A percentile compares a stretch with the other conserved stretches of the same genome.
Conservation (phyloP, 192 early-diverging fungal species). For the Dissophora globulifera region DNA sequence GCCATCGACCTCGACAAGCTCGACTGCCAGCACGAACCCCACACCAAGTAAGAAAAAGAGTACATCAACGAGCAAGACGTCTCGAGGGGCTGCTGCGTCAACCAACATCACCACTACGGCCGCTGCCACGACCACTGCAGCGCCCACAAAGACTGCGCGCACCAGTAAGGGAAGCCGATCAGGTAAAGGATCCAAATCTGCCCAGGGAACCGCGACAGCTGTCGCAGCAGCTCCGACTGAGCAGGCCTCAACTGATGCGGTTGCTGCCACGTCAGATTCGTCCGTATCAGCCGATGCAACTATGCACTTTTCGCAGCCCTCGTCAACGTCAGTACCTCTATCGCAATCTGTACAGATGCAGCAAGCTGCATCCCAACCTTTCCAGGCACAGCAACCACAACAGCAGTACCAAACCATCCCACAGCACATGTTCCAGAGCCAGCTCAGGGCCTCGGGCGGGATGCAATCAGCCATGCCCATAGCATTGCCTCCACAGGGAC, state of each 20-base stretch:
- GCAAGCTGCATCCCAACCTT: not conserved
- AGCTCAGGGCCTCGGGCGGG: conserved; percentile 2
- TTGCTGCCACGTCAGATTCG: not conserved
- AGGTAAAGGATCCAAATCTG: conserved; percentile 24
- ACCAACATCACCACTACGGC: too few relatives aligned
- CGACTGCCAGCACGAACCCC: too few relatives aligned
- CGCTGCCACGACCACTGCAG: too few relatives aligned
- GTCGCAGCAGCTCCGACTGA: not conserved
- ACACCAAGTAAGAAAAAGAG: conserved; percentile 16
- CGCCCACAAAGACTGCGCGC: not conserved
- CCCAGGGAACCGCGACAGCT: not conserved
- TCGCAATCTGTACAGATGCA: conserved; percentile 3
- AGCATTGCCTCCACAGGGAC: conserved; percentile 21
- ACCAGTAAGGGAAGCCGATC: conserved; percentile 26
- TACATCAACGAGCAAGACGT: not conserved
- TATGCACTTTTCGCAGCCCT: not conserved
- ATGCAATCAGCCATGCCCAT: conserved; percentile 26
- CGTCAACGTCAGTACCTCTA: not conserved
- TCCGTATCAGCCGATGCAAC: not conserved
- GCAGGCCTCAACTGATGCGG: not conserved
- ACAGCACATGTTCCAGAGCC: conserved; percentile 13
- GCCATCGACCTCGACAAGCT: not conserved
- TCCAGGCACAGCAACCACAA: conserved; percentile 2
- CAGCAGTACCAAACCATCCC: conserved; percentile 24
- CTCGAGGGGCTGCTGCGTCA: not conserved